Conservation (phyloP, 805 yeast species). For the Ogataea angusta region DNA sequence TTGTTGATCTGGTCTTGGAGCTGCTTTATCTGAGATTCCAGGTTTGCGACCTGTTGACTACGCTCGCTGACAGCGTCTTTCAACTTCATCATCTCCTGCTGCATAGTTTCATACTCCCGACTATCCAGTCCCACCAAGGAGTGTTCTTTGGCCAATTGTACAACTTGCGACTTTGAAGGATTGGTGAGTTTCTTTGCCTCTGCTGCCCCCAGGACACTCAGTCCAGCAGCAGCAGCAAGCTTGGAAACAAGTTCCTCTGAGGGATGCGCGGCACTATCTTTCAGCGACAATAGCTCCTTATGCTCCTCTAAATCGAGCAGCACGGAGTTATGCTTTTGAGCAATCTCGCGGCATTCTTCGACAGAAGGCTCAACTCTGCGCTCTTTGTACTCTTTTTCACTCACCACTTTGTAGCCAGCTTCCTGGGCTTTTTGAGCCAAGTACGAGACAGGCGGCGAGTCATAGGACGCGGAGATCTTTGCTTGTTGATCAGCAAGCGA, state of each 20-base stretch:
- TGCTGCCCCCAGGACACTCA: constrained; percentile 16
- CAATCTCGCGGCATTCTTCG: constrained; percentile 7
- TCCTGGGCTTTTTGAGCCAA: constrained; percentile 23
- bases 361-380: constrained; percentile 4
- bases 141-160: constrained; percentile 9
- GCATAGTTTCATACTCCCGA: constrained; percentile 1
- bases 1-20: constrained; percentile 14
- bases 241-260: constrained; percentile 32
- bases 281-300: background rate
- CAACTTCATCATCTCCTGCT: background rate
- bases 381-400: constrained; percentile 6
- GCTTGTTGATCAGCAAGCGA: constrained; percentile 22
- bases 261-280: constrained; percentile 10
- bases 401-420: constrained; percentile 15
- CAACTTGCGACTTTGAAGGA: constrained; percentile 16
- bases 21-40: background rate
- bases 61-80: too few relatives aligned
- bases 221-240: constrained; percentile 29
- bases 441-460: constrained; percentile 29
- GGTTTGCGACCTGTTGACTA: too few relatives aligned
- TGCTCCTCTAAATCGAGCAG: constrained; percentile 18
- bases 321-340: constrained; percentile 11
- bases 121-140: constrained; percentile 7
- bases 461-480: constrained; percentile 14
- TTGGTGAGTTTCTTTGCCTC: constrained; percentile 15